These are phyloP conservation scores for Inonotus obliquus DNA, from an alignment of 1,284 basidiomycete species.

Conservation along the genomic window DNA sequence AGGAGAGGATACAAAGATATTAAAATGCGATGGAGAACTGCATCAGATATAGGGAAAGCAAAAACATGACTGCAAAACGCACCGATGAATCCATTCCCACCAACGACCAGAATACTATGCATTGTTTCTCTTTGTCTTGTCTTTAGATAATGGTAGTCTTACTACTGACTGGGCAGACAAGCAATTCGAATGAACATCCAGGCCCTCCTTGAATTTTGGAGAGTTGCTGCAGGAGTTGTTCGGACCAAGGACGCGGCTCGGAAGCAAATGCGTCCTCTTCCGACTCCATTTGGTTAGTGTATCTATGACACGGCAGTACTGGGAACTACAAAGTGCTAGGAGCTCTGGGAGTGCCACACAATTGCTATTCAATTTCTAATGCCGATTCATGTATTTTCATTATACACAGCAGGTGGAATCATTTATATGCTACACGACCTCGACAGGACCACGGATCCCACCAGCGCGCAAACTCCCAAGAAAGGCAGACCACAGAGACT, in stretches of 20 bases:
- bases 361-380: background rate
- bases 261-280: background rate
- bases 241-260: background rate
- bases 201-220: too few relatives aligned
- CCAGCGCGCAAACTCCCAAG: conserved; percentile 1
- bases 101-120: conserved; percentile 79
- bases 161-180: background rate
- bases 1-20: background rate
- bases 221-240: too few relatives aligned
- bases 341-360: background rate
- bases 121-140: conserved; percentile 25
- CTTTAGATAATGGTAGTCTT: background rate
- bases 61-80: conserved; percentile 20
- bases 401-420: background rate
- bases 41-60: background rate
- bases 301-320: too few relatives aligned
- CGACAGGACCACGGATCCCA: conserved; percentile 2
- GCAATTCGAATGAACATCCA: too few relatives aligned
- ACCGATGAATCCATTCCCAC: conserved; percentile 96
- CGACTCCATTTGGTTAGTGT: too few relatives aligned
- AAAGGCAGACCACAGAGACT: conserved; percentile 1
- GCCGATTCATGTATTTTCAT: background rate
- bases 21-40: background rate
- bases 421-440: conserved; percentile 4
- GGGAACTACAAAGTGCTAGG: too few relatives aligned